A percentile compares a stretch with the other conserved stretches of the same genome.
Evolutionary conservation across 257 asterid genomes (phyloP).

Genomic region (Solanum megistacrolobum): DNA sequence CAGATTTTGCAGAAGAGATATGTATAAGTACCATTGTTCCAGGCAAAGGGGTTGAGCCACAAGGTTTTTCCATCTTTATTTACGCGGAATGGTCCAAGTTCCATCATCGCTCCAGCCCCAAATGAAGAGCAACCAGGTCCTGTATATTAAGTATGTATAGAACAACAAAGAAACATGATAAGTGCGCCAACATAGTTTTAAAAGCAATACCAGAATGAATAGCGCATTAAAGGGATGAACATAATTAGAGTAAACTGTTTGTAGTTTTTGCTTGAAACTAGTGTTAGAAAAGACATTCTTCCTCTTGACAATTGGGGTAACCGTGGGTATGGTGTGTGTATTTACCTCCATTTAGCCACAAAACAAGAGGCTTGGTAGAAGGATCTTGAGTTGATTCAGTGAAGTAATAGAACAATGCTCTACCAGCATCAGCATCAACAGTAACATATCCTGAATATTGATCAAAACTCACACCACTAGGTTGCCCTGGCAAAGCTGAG

Average conservation of each 20-base stretch:
- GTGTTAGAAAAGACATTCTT: neutral
- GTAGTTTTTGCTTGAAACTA: neutral
- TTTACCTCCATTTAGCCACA: constrained; percentile 42
- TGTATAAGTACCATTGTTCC: constrained; percentile 3
- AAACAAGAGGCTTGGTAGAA: constrained; percentile 19
- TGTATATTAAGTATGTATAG: neutral
- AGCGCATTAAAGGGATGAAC: neutral
- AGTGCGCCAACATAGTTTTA: neutral
- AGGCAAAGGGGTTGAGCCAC: neutral
- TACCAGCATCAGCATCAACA: constrained; percentile 12
- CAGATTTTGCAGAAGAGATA: neutral
- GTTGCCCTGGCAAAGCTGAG: constrained; percentile 25
- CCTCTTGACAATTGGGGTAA: neutral
- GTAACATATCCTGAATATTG: constrained; percentile 31
- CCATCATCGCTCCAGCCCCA: constrained; percentile 7
- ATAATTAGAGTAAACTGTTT: too few species aligned
- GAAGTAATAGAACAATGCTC: constrained; percentile 26
- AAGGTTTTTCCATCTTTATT: constrained; percentile 6
- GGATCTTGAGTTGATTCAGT: constrained; percentile 20
- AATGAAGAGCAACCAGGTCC: constrained; percentile 16
- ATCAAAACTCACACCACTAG: constrained; percentile 11
- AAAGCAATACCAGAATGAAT: neutral
- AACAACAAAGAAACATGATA: neutral
- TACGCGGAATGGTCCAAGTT: constrained; percentile 16
- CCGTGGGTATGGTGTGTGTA: neutral